Evolutionary conservation across 352 stramenopile genomes (phyloP), one percentile per base, ranked within the genome.

Genomic region (Phytophthora pisi): DNA sequence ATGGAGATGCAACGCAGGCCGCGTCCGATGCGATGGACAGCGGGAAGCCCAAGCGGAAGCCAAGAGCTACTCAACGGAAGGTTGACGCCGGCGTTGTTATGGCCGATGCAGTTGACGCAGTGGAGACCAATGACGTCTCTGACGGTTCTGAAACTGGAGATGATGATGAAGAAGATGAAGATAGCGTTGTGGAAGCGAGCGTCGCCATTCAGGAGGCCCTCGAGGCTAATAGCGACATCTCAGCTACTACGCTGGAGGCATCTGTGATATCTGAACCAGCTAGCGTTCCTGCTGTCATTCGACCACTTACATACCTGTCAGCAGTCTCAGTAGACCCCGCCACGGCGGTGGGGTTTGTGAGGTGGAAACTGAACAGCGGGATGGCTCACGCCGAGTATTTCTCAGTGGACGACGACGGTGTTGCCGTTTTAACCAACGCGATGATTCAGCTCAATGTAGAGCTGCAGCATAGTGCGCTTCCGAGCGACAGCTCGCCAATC

Each of bases 381-480:
- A 61, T 70, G 64, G 51, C 28, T 5, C 40, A 75, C 13, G 38
- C 9, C 2, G 38, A 58, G 4, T 20, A 66, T 36, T 83, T 83
- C 57, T 56, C 51, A 5, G 62, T 83, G 24, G 70, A 70, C 18
- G 63, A 70, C 49, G 57, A 81, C 46, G 66, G 62, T 36, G 52
- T 83, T 34, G 54, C 43, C 11, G 58, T 81, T 26, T 59, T 74
- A 9, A 66, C 30, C 8, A 57, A 50, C 3, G 72, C 56, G 2
- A 61, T 11, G 26, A 77, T 71, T 38, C 75, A 78, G 53, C 51
- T 81, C 53, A 83, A 81, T 61, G 57, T 79, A 0, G 72, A 83
- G 46, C 51, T 83, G 7, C 52, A 73, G 26, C 64, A 78, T 57
- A 60, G 40, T n/a, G 36, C 26, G 28, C 18, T 46, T 4, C 5